Evolutionary conservation across 148 eudicot species (phyloP).

Genomic region (Silene uniflora): DNA sequence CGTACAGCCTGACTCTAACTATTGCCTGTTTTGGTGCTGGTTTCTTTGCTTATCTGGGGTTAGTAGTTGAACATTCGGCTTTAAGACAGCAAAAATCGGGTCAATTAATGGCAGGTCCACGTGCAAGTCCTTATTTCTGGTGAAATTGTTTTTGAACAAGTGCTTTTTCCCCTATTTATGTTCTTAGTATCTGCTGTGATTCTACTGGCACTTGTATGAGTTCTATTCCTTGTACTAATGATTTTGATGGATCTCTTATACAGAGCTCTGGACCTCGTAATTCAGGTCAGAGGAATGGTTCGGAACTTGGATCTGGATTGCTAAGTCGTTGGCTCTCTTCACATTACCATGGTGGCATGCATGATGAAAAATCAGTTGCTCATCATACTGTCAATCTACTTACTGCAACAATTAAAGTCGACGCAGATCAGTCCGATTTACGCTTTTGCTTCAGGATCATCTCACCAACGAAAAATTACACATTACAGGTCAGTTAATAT

Average conservation of each 20-base stretch:
- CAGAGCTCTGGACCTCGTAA: slow-evolving; percentile 81
- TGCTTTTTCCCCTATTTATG: background rate
- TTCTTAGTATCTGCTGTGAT: background rate
- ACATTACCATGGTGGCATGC: slow-evolving; percentile 92
- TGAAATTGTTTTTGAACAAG: background rate
- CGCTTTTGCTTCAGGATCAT: slow-evolving; percentile 96
- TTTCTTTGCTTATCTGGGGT: background rate
- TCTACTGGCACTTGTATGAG: slow-evolving; percentile 1
- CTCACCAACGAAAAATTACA: slow-evolving; percentile 93
- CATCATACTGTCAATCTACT: slow-evolving; percentile 93
- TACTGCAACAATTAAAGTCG: slow-evolving; percentile 95
- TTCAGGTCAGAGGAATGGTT: slow-evolving; percentile 94
- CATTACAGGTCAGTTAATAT: slow-evolving; percentile 68
- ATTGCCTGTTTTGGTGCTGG: background rate
- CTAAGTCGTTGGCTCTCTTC: slow-evolving; percentile 99
- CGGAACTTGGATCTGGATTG: slow-evolving; percentile 95
- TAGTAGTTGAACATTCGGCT: background rate
- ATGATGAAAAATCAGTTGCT: slow-evolving; percentile 94
- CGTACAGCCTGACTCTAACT: background rate
- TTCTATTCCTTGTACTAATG: slow-evolving; percentile 14
- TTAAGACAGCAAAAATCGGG: background rate
- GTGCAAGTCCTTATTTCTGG: background rate
- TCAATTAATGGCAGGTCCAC: background rate
- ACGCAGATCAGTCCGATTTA: slow-evolving; percentile 95
- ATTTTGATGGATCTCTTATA: slow-evolving; percentile 19